Evolutionary conservation across 352 stramenopile genomes (phyloP), one percentile per base, ranked within the genome.

Genomic region (Phytophthora constricta): DNA sequence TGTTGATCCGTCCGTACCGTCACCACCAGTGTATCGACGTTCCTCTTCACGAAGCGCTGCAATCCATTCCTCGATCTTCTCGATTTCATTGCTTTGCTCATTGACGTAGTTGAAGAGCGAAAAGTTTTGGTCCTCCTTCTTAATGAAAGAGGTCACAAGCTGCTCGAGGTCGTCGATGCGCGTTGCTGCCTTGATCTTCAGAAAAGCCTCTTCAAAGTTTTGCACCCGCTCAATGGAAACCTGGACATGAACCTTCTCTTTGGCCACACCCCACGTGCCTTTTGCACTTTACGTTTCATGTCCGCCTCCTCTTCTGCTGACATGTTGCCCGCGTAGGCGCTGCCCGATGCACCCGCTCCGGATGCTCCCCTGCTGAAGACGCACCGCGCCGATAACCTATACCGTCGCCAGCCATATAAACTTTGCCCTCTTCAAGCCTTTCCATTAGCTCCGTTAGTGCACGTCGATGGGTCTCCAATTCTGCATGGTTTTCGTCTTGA

Each of bases 61-160:
- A 58, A 96, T 82, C 61, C 88, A 79, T 58, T 97, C 90, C 39
- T 97, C 87, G 16, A 97, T 79, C 59, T 95, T 96, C 49, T 98
- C 94, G 63, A 98, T 95, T 65, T 98, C 94, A 60, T 95, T 97
- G 50, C 81, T 94, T 75, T 98, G 93, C 62, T 98, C 91, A 66
- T 98, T 98, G 19, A 98, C 86, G 59, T 98, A 98, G 72, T 97
- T 98, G 69, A 99, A 98, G 5, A 98, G 66, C 31, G 89, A 97
- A 67, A 98, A 99, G 76, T 98, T 99, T 53, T 98, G 89, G 56
- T 98, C 95, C 82, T 99, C 96, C 31, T 98, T 98, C 72, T 97
- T 90, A 64, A 98, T 97, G 65, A 98, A 98, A 31, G 90, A 92
- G 20, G 77, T 80, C 26, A 98, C 93, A 17, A 98, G 81, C 56